Conservation (phyloP, 768 basidiomycete species). For the Boletus pseudo-olivaceus region DNA sequence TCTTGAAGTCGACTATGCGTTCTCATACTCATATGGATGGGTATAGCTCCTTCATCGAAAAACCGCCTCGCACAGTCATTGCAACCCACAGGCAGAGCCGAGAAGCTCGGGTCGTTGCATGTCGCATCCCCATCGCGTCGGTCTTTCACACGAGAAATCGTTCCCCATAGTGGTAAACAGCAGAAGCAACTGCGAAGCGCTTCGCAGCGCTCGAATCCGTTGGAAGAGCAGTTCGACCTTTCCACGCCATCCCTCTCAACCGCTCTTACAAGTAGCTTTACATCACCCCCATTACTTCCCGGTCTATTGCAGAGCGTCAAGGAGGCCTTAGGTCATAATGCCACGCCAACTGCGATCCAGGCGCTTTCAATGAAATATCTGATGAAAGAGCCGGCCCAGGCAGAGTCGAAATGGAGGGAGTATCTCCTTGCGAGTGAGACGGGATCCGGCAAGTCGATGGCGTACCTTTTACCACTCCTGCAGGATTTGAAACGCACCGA, state of each 20-base stretch:
- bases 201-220: constrained; percentile 19
- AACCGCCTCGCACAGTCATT: constrained; percentile 28
- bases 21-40: not conserved
- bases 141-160: constrained; percentile 14
- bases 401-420: constrained; percentile 28
- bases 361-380: constrained; percentile 67
- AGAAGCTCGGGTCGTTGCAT: constrained; percentile 26
- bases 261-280: constrained; percentile 44
- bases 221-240: constrained; percentile 37
- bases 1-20: too few species aligned
- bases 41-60: constrained; percentile 22
- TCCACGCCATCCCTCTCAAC: constrained; percentile 21
- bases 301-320: constrained; percentile 58
- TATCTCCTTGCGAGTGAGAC: constrained; percentile 85
- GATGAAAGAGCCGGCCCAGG: constrained; percentile 32
- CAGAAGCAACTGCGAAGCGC: not conserved
- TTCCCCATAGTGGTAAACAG: constrained; percentile 18
- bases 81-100: constrained; percentile 25
- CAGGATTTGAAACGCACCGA: constrained; percentile 75
- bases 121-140: constrained; percentile 19
- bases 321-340: constrained; percentile 53
- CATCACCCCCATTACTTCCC: constrained; percentile 66
- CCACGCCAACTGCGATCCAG: constrained; percentile 76
- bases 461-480: constrained; percentile 82
- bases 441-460: constrained; percentile 88